Evolutionary conservation across 768 basidiomycete species (phyloP), one percentile per base, ranked within the genome.

Genomic region (Tylopilus intermedius): DNA sequence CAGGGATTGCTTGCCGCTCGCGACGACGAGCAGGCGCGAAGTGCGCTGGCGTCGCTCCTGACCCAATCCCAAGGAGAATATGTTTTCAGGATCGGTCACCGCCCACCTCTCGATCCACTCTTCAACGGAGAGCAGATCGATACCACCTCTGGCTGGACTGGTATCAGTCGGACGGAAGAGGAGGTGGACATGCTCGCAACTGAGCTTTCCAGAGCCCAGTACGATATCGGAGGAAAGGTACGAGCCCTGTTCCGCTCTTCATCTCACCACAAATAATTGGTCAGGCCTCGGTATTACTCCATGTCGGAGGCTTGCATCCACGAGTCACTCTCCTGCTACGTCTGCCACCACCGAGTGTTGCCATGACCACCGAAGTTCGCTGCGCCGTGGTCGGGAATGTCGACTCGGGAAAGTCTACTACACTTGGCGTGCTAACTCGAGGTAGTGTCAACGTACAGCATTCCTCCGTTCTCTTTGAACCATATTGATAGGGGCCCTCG

Each of bases 311-410:
- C 8, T 71, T 67, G 4, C 78, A 80, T 64, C 78, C 84, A 32
- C 77, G 87, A 52, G 72, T 75, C 24, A 75, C 81, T 10, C 67
- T 88, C 15, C 71, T 93, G 26, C 67, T 92, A 51, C 81, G 90
- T 55, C 68, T 93, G 53, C 90, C 88, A 52, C 86, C 90, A 38
- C 80, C 80, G 4, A 85, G 77, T 62, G 83, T 91, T 2, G 81
- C 87, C 21, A 69, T 82, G 37, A 88, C 85, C n/a, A 86, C 90
- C 7, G 95, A 99, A 71, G 92, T 96, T 2, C 81, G 96, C 30
- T 92, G 94, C 61, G 94, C 95, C 0, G 94, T 96, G 2, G 91
- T 97, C 5, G 96, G 96, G 4, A 98, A 96, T 64, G 91, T 94
- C 27, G 88, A 90, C 64, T 88, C 90, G 50, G 95, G 95, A 0